phyloP scores from a whole-genome alignment of 2,329 filamentous ascomycete genomes.

The Fusarium goolgardi region DNA sequence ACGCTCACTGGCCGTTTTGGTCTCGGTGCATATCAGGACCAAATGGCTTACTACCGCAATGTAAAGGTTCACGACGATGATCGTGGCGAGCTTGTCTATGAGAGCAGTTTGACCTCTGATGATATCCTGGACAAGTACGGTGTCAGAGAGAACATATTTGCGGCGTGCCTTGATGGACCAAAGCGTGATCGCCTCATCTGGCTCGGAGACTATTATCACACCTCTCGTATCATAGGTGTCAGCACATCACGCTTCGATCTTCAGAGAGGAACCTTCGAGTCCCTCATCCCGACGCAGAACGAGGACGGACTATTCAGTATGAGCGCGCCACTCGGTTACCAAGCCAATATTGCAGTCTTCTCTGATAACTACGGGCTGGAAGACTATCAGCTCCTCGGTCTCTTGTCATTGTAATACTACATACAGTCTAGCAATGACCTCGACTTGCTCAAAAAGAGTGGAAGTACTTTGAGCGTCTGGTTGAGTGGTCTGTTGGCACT shows the following conservation, averaged over 20 bases:
- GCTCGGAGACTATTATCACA: slow-evolving; percentile 20
- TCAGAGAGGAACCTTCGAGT: slow-evolving; percentile 15
- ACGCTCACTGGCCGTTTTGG: slow-evolving; percentile 7
- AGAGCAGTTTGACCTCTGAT: background rate
- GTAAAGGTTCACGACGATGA: background rate
- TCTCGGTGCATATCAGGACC: slow-evolving; percentile 13
- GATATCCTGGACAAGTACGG: slow-evolving; percentile 6
- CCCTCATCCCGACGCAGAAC: slow-evolving; percentile 11
- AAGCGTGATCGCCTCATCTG: slow-evolving; percentile 19
- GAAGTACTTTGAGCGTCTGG: slow-evolving; percentile 6
- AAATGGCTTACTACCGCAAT: slow-evolving; percentile 17
- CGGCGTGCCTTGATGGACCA: slow-evolving; percentile 14
- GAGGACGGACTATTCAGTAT: slow-evolving; percentile 10
- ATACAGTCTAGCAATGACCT: slow-evolving; percentile 11
- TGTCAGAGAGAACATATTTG: slow-evolving; percentile 1
- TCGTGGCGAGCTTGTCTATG: background rate
- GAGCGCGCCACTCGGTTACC: slow-evolving; percentile 12
- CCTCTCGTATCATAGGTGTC: slow-evolving; percentile 17
- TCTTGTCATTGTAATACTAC: slow-evolving; percentile 8
- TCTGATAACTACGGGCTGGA: slow-evolving; percentile 4
- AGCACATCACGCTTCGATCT: slow-evolving; percentile 15
- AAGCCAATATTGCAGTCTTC: slow-evolving; percentile 2
- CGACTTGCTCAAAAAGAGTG: slow-evolving; percentile 6
- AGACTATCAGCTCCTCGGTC: slow-evolving; percentile 16
- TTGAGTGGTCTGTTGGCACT: slow-evolving; percentile 3